Base-by-base conservation (phyloP, 2,329 filamentous ascomycete genomes). In the Monilinia laxa region DNA sequence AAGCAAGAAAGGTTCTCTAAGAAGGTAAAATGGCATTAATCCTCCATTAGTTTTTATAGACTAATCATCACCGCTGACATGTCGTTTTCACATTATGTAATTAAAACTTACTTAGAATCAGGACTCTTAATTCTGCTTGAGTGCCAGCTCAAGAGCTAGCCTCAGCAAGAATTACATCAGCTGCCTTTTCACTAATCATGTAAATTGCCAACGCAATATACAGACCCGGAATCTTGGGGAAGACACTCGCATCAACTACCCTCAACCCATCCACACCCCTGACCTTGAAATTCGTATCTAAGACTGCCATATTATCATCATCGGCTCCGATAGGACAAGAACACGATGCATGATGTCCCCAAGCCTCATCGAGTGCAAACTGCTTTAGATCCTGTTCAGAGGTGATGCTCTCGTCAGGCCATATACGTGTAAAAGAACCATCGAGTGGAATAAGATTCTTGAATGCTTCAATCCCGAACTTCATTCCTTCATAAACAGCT, bases 161-260 rank as follows among this genome's bases (percentile, higher is more conserved):
- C 5, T 28, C 49, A 10, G 45, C 40, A 51, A 63, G 25, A 60
- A 70, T 68, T 42, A 56, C 63, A 62, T 68, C 68, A 20, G 53
- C 64, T 7, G 86, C 86, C 78, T 88, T 89, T 79, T 88, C 85
- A 1, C 79, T 80, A 10, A 84, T 77, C 75, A 88, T 84, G 70
- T 84, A 86, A 0, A 81, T 81, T 0, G 84, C 79, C 1, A 83
- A 73, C 5, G 81, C 79, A 40, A 82, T 79, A 70, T 83, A 85
- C 64, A 77, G 82, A 69, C 84, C 85, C 2, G 78, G 78, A 31
- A 78, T 84, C 65, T 78, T 79, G 1, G 84, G 83, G 66, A 84
- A 88, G 0, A 84, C 80, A 38, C 80, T 83, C 0, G 84, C 86
- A 76, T 89, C 87, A 0, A 89, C 86, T 6, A 89, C 85, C 75